Conservation (phyloP, 345 rosid species). For the Populus nigra region DNA sequence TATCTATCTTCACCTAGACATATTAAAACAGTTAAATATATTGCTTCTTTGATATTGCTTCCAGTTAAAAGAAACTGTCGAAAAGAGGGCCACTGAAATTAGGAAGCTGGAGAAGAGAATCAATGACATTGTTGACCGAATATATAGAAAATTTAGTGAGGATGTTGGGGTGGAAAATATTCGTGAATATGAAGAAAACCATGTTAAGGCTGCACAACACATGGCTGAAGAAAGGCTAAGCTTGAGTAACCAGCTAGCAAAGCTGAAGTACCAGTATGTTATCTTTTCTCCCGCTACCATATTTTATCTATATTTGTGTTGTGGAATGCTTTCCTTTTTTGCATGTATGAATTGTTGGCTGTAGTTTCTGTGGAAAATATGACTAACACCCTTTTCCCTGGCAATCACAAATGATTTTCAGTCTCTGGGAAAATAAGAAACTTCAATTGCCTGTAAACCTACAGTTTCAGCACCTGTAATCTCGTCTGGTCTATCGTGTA, state of each 20-base stretch:
- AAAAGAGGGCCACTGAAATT: slow-evolving; percentile 60
- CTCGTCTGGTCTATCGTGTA: not conserved
- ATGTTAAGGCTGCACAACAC: slow-evolving; percentile 81
- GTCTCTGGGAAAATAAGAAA: not conserved
- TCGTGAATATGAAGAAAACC: slow-evolving; percentile 94
- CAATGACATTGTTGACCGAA: slow-evolving; percentile 78
- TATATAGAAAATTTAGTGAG: slow-evolving; percentile 72
- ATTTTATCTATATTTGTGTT: not conserved
- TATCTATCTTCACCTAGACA: slow-evolving; percentile 2
- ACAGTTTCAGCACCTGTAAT: slow-evolving; percentile 8
- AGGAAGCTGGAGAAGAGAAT: slow-evolving; percentile 79
- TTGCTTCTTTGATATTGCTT: slow-evolving; percentile 19
- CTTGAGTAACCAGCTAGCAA: slow-evolving; percentile 87
- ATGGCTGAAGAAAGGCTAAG: slow-evolving; percentile 90
- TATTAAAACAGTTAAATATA: slow-evolving; percentile 14
- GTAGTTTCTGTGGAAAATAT: not conserved
- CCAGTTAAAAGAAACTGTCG: slow-evolving; percentile 65
- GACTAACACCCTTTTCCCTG: not conserved
- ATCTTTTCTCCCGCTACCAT: slow-evolving; percentile 9
- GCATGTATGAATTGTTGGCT: not conserved
- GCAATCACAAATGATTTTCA: not conserved
- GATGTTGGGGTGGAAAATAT: slow-evolving; percentile 85
- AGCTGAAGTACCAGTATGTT: slow-evolving; percentile 95
- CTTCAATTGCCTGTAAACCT: not conserved
- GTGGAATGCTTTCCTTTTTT: not conserved